Conservation (phyloP, 441 rosid species). For the Populus tomentosa region DNA sequence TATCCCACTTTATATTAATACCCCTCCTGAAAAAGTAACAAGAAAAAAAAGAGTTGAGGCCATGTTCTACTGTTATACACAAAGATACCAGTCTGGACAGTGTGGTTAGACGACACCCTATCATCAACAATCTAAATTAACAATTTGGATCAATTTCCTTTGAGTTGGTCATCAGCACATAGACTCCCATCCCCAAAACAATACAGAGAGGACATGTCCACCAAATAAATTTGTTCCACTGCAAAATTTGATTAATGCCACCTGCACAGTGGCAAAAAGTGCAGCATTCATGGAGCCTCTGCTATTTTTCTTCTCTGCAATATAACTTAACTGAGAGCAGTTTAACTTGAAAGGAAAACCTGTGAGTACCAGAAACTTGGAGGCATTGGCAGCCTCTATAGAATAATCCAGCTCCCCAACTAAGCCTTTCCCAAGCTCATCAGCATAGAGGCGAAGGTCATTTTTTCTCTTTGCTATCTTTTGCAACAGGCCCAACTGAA, state of each 20-base stretch:
- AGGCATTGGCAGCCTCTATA: conserved; percentile 87
- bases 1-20: background rate
- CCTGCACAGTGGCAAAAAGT: background rate
- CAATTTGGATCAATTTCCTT: background rate
- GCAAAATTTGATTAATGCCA: background rate
- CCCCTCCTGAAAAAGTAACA: background rate
- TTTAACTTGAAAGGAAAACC: conserved; percentile 3
- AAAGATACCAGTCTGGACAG: background rate
- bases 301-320: background rate
- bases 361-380: conserved; percentile 65
- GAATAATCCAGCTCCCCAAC: conserved; percentile 90
- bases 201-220: background rate
- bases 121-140: background rate
- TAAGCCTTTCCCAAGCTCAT: conserved; percentile 95
- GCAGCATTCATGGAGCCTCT: background rate
- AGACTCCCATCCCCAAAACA: background rate
- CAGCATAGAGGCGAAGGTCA: conserved; percentile 93
- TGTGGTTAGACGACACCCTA: background rate
- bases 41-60: background rate
- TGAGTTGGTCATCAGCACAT: background rate
- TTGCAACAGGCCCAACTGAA: conserved; percentile 84
- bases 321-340: background rate
- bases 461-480: conserved; percentile 82
- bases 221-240: background rate
- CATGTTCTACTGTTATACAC: background rate